phyloP scores from a whole-genome alignment of 441 rosid species.

The Aleurites moluccanus region DNA sequence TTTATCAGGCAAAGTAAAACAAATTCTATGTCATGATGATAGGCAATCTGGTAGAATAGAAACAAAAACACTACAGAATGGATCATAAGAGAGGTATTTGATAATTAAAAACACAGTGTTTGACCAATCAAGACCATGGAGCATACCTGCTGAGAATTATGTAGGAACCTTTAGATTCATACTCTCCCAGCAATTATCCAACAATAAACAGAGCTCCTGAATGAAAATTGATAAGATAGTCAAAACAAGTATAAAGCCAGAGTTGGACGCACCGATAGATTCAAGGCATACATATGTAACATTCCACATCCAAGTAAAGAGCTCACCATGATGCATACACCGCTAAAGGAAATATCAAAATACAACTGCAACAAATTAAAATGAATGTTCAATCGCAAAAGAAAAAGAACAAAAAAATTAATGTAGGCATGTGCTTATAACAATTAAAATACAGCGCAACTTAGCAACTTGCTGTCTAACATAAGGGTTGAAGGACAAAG shows the following conservation, averaged over 20 bases:
- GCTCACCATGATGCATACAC: not conserved
- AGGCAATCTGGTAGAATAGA: not conserved
- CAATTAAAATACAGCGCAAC: too few relatives aligned
- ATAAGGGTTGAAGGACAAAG: not conserved
- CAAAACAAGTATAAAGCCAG: not conserved
- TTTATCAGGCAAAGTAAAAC: not conserved
- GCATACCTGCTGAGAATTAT: conserved; percentile 92
- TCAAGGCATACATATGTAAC: not conserved
- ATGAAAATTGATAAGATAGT: conserved; percentile 16
- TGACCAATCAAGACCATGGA: not conserved
- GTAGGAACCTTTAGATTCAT: conserved; percentile 91
- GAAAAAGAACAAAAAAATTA: not conserved
- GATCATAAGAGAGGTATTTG: conserved; percentile 4
- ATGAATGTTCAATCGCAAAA: conserved; percentile 4
- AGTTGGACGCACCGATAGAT: not conserved
- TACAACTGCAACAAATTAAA: not conserved
- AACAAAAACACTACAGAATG: not conserved
- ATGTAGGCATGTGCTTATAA: not conserved
- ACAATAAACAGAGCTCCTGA: conserved; percentile 87
- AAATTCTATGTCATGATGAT: not conserved
- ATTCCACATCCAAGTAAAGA: not conserved
- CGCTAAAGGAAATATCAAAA: not conserved
- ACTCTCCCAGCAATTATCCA: conserved; percentile 98
- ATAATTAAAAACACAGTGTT: not conserved
- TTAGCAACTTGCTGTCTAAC: too few relatives aligned